phyloP scores from a whole-genome alignment of 495 filamentous ascomycete genomes.

The Zalerion maritima region DNA sequence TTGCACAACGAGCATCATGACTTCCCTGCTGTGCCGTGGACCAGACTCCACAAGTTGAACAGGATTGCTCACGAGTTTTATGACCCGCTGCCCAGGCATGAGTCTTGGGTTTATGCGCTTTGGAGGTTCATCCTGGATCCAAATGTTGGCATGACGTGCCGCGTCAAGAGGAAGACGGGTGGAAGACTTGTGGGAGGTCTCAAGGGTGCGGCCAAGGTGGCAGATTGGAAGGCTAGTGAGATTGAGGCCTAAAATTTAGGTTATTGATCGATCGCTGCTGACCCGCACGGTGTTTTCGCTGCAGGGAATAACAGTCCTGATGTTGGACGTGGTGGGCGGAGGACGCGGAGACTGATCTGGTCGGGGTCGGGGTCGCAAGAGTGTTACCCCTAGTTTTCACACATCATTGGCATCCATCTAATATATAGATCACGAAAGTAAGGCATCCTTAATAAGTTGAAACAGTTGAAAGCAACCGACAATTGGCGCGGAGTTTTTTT shows the following conservation, averaged over 20 bases:
- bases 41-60: constrained; percentile 56
- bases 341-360: too few relatives aligned
- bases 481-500: too few relatives aligned
- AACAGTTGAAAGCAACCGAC: too few relatives aligned
- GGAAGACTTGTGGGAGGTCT: constrained; percentile 45
- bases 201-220: constrained; percentile 31
- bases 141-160: constrained; percentile 73
- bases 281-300: too few relatives aligned
- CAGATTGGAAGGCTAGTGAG: constrained; percentile 35
- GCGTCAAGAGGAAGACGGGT: constrained; percentile 82
- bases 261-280: too few relatives aligned
- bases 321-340: too few relatives aligned
- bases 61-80: constrained; percentile 88
- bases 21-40: constrained; percentile 96
- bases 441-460: too few relatives aligned
- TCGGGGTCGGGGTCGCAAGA: too few relatives aligned
- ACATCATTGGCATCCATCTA: too few relatives aligned
- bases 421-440: too few relatives aligned
- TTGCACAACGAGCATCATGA: constrained; percentile 98
- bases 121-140: constrained; percentile 90
- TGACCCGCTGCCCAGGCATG: constrained; percentile 67
- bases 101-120: constrained; percentile 83
- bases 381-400: too few relatives aligned
- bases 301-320: too few relatives aligned
- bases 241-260: constrained; percentile 32